Evolutionary conservation across 306 rosid species (phyloP).

Genomic region (Sphenostylis stenocarpa): DNA sequence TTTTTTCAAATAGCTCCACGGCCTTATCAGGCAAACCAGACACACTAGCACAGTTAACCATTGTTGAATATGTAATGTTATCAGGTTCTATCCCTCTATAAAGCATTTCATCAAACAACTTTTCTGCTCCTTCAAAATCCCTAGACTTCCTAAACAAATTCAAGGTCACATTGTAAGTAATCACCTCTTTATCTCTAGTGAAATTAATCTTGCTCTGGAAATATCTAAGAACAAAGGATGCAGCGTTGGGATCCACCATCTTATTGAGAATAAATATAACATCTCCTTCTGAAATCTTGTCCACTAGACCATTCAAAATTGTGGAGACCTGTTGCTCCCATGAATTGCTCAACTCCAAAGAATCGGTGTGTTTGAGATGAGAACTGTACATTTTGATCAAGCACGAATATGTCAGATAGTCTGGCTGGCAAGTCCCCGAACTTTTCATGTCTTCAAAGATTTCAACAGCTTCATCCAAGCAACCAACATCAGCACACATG

Average conservation of each 20-base stretch:
- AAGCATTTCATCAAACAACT: conserved; percentile 12
- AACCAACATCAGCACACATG: conserved; percentile 84
- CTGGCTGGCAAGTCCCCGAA: conserved; percentile 56
- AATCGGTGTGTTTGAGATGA: not conserved
- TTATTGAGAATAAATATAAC: not conserved
- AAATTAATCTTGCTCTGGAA: not conserved
- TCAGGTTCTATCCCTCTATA: not conserved
- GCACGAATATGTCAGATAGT: conserved; percentile 71
- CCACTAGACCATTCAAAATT: not conserved
- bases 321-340: not conserved
- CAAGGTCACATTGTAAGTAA: not conserved
- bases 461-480: conserved; percentile 56
- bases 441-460: conserved; percentile 70
- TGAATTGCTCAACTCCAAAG: not conserved
- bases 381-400: conserved; percentile 68
- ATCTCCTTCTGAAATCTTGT: not conserved
- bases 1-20: not conserved
- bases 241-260: conserved; percentile 2
- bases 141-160: not conserved
- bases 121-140: conserved; percentile 21
- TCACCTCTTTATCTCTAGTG: not conserved
- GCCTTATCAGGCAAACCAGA: not conserved
- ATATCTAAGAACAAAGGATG: conserved; percentile 4
- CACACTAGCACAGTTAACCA: not conserved
- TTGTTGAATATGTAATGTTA: conserved; percentile 1